A percentile compares a stretch with the other conserved stretches of the same genome.
Conservation (phyloP, 2,329 filamentous ascomycete genomes). For the Penicillium sp. region DNA sequence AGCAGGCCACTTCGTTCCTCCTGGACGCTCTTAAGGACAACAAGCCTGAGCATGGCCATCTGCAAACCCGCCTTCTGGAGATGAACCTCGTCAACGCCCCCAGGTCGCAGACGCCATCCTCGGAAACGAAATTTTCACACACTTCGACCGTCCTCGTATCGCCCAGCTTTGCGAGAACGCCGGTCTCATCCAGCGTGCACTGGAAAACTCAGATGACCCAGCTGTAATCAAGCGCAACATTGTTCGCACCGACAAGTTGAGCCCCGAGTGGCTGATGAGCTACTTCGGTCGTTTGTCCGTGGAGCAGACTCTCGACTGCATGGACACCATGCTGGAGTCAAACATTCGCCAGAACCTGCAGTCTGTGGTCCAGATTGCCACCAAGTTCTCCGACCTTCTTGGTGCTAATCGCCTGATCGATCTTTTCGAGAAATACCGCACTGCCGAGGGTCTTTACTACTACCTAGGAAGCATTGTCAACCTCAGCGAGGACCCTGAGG, state of each 20-base stretch:
- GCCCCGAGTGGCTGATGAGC: conserved; percentile 82
- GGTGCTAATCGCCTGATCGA: conserved; percentile 86
- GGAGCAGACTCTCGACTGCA: conserved; percentile 88
- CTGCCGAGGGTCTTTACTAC: conserved; percentile 94
- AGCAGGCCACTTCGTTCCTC: conserved; percentile 96
- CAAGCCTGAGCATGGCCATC: conserved; percentile 84
- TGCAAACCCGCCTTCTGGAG: conserved; percentile 93
- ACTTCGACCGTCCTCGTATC: conserved; percentile 90
- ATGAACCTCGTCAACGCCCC: conserved; percentile 96
- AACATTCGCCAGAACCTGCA: conserved; percentile 98
- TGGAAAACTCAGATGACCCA: conserved; percentile 94
- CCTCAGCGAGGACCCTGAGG: conserved; percentile 88
- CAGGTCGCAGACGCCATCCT: conserved; percentile 98
- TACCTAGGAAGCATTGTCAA: conserved; percentile 98
- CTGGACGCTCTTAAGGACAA: conserved; percentile 95
- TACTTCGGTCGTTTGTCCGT: conserved; percentile 95
- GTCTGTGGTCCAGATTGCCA: conserved; percentile 90
- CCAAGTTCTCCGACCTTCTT: conserved; percentile 95
- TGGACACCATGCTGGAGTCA: conserved; percentile 92
- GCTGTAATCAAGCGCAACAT: conserved; percentile 88
- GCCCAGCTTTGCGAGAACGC: conserved; percentile 91
- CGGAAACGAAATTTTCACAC: conserved; percentile 96
- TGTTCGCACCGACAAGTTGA: conserved; percentile 78
- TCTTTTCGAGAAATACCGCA: conserved; percentile 96
- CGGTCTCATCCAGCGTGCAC: conserved; percentile 77